Percentiles rank a stretch among this genome's conserved stretches.
phyloP scores from a whole-genome alignment of 192 early-diverging fungal species.

The Coemansia furcata region DNA sequence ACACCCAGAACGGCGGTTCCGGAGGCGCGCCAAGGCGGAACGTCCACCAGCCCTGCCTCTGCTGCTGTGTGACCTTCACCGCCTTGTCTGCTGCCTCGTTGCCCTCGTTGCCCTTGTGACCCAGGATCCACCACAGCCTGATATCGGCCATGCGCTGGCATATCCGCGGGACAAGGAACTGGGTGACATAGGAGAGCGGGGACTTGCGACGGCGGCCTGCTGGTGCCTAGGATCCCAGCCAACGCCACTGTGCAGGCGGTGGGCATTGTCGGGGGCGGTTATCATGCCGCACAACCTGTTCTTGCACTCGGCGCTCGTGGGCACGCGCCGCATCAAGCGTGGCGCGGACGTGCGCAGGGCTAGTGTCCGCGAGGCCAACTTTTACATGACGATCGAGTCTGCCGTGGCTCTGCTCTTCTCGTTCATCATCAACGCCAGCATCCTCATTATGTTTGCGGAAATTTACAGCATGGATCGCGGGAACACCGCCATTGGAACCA shows the following conservation, averaged over 20 bases:
- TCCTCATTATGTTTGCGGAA: constrained; percentile 65
- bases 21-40: background rate
- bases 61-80: background rate
- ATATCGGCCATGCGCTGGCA: too few relatives aligned
- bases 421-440: constrained; percentile 65
- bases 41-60: background rate
- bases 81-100: background rate
- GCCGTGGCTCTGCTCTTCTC: constrained; percentile 61
- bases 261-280: constrained; percentile 65
- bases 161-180: background rate
- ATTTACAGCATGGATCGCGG: constrained; percentile 25
- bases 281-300: constrained; percentile 93
- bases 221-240: constrained; percentile 56
- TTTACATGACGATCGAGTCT: constrained; percentile 66
- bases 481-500: background rate
- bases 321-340: constrained; percentile 53
- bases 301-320: constrained; percentile 79
- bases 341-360: constrained; percentile 28
- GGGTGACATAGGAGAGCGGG: too few relatives aligned
- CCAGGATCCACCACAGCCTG: too few relatives aligned
- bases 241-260: constrained; percentile 63
- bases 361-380: constrained; percentile 66
- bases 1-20: background rate
- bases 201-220: constrained; percentile 35
- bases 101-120: background rate